These are phyloP conservation scores for Geotrichum histeridarum DNA, from an alignment of 1,139 yeast species.

Conservation along the genomic window DNA sequence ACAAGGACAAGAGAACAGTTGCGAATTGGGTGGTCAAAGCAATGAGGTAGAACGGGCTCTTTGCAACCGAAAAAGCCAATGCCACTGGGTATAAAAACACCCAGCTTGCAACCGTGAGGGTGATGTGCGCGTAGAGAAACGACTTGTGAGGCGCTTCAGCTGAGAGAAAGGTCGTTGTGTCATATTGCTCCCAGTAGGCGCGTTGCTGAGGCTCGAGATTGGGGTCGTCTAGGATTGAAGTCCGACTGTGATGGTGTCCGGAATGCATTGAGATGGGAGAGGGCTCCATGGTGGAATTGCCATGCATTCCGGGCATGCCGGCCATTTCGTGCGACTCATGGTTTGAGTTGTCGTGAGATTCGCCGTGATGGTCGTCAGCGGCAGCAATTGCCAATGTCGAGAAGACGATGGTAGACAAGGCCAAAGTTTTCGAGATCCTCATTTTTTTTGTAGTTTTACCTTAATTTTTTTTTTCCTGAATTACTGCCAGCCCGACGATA, in stretches of 20 bases:
- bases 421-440: too few relatives aligned
- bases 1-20: slow-evolving; percentile 48
- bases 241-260: slow-evolving; percentile 50
- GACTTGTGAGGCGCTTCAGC: slow-evolving; percentile 43
- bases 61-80: slow-evolving; percentile 57
- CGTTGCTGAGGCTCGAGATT: slow-evolving; percentile 65
- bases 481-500: too few relatives aligned
- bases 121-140: slow-evolving; percentile 55
- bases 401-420: too few relatives aligned
- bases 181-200: slow-evolving; percentile 70
- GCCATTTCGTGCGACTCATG: too few relatives aligned
- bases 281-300: slow-evolving; percentile 26
- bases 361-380: background rate
- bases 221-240: slow-evolving; percentile 64
- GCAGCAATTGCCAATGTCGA: background rate
- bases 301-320: too few relatives aligned
- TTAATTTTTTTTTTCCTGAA: too few relatives aligned
- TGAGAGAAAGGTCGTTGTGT: slow-evolving; percentile 75
- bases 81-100: slow-evolving; percentile 66
- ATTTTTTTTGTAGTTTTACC: too few relatives aligned
- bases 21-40: slow-evolving; percentile 50
- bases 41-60: slow-evolving; percentile 55
- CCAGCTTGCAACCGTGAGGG: slow-evolving; percentile 45
- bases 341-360: background rate
- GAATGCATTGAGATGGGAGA: slow-evolving; percentile 33